phyloP scores from a whole-genome alignment of 2,329 filamentous ascomycete genomes.

The Claviceps sp. region DNA sequence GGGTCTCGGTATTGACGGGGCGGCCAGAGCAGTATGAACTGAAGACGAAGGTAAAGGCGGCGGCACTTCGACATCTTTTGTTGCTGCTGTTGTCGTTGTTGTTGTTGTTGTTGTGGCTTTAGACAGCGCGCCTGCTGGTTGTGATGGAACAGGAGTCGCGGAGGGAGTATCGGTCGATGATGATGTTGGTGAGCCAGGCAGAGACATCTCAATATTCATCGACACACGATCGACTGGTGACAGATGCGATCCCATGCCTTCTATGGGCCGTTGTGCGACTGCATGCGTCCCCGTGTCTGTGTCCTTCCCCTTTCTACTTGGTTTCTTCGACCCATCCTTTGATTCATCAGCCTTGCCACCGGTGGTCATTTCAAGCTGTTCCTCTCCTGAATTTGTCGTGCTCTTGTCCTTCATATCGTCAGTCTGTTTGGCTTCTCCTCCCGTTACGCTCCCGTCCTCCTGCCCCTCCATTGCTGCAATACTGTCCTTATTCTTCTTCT shows the following conservation, averaged over 20 bases:
- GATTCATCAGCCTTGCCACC: background rate
- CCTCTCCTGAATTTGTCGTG: background rate
- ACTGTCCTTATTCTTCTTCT: slow-evolving; percentile 17
- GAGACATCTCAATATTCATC: background rate
- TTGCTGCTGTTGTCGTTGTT: background rate
- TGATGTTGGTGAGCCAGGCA: background rate
- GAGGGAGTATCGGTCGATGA: background rate
- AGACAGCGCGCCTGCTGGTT: slow-evolving; percentile 8
- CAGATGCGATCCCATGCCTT: background rate
- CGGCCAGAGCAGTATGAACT: slow-evolving; percentile 6
- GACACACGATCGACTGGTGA: background rate
- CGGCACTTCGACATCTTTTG: slow-evolving; percentile 9
- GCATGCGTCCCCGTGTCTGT: background rate
- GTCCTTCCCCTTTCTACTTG: background rate
- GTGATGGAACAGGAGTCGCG: slow-evolving; percentile 9
- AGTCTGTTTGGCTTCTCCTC: slow-evolving; percentile 1
- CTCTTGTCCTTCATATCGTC: slow-evolving; percentile 8
- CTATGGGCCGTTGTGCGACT: background rate
- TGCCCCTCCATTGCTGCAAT: slow-evolving; percentile 8
- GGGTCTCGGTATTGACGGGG: slow-evolving; percentile 13
- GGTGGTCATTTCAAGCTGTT: background rate
- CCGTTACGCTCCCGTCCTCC: background rate
- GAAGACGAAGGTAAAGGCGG: slow-evolving; percentile 8
- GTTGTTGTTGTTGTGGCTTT: slow-evolving; percentile 4
- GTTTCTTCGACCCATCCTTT: background rate